Conservation (phyloP, 306 rosid species). For the Trifolium fragiferum region DNA sequence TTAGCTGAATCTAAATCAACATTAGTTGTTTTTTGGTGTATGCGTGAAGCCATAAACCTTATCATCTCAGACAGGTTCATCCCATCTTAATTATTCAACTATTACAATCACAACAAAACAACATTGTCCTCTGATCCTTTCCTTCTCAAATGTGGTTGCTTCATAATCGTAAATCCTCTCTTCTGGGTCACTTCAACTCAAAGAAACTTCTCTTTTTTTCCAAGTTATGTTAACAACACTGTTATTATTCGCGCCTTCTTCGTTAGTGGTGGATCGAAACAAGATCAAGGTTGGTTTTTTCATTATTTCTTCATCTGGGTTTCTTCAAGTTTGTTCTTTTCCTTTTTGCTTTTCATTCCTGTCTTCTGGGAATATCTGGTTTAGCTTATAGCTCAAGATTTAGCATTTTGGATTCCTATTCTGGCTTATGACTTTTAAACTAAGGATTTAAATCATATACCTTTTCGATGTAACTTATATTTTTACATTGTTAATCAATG, state of each 20-base stretch:
- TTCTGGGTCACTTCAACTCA: neutral
- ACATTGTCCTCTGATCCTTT: neutral
- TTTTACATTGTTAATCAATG: neutral
- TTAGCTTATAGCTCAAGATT: conserved; percentile 16
- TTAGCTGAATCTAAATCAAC: neutral
- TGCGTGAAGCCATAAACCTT: neutral
- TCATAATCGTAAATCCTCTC: neutral
- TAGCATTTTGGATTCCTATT: conserved; percentile 3
- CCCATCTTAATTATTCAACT: neutral
- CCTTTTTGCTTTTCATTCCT: conserved; percentile 7
- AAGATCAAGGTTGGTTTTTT: conserved; percentile 40
- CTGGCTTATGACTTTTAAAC: neutral
- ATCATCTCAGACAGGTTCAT: neutral
- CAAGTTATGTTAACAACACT: neutral
- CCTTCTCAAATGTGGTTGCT: neutral
- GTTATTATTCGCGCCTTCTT: neutral
- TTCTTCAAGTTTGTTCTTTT: conserved; percentile 35
- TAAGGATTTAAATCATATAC: neutral
- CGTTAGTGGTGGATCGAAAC: conserved; percentile 7
- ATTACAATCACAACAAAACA: neutral
- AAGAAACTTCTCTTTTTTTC: neutral
- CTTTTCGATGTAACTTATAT: neutral
- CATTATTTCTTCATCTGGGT: conserved; percentile 46
- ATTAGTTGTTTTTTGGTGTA: neutral
- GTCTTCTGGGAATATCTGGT: neutral